Evolutionary conservation across 495 filamentous ascomycete genomes (phyloP).

Genomic region (Annulohypoxylon bovei): DNA sequence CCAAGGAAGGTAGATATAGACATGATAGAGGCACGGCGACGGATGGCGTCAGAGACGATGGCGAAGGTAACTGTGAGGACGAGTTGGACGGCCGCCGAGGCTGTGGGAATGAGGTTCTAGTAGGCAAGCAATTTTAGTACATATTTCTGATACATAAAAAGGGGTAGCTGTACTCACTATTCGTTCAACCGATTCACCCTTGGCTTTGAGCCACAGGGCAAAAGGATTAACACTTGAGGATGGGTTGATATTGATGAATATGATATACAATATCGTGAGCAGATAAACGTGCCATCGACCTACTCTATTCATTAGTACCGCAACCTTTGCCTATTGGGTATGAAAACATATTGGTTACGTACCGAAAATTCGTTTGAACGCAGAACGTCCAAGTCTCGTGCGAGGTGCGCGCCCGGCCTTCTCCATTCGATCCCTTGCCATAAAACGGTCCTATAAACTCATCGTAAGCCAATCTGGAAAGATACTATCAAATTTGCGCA

Average conservation of each 20-base stretch:
- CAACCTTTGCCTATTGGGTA: background rate
- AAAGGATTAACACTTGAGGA: constrained; percentile 45
- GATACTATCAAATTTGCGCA: background rate
- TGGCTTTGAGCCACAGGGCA: constrained; percentile 57
- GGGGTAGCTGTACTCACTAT: constrained; percentile 34
- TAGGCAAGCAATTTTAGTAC: background rate
- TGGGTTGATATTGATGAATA: constrained; percentile 41
- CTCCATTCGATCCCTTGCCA: constrained; percentile 59
- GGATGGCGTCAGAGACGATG: constrained; percentile 59
- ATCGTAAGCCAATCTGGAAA: background rate
- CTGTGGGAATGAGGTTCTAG: constrained; percentile 55
- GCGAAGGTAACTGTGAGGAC: constrained; percentile 48
- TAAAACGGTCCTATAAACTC: constrained; percentile 52
- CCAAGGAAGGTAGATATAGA: constrained; percentile 56
- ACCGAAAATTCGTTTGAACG: constrained; percentile 63
- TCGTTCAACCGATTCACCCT: constrained; percentile 52
- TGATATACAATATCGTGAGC: constrained; percentile 56
- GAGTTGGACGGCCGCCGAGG: constrained; percentile 55
- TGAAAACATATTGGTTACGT: constrained; percentile 7
- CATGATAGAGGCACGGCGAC: constrained; percentile 57
- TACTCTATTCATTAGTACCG: constrained; percentile 4
- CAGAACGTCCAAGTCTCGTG: constrained; percentile 56
- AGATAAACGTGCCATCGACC: constrained; percentile 62
- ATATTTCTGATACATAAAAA: no score
- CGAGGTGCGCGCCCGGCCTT: constrained; percentile 58